phyloP scores from a whole-genome alignment of 495 filamentous ascomycete species.

The Aspergillus panamensis region DNA sequence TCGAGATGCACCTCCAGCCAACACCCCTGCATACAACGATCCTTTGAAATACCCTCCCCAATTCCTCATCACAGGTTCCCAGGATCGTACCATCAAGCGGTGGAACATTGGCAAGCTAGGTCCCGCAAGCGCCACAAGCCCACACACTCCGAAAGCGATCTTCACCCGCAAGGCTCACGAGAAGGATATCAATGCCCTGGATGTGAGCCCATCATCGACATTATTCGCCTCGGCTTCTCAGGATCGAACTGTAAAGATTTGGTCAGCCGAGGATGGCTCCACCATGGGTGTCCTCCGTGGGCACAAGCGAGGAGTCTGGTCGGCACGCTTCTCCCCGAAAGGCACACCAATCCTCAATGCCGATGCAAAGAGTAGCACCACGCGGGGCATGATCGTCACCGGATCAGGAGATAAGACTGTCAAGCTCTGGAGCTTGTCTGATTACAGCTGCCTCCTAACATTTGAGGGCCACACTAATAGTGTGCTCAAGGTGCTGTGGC shows the following conservation, averaged over 20 bases:
- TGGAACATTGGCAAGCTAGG: constrained; percentile 65
- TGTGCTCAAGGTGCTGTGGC: constrained; percentile 89
- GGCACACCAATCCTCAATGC: constrained; percentile 70
- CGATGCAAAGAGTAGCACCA: constrained; percentile 56
- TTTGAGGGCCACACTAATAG: constrained; percentile 96
- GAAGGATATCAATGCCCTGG: constrained; percentile 96
- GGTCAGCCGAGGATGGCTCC: constrained; percentile 84
- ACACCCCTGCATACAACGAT: constrained; percentile 59
- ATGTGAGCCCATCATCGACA: constrained; percentile 62
- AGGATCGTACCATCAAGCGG: constrained; percentile 90
- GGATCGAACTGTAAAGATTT: constrained; percentile 95
- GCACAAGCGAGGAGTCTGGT: constrained; percentile 93
- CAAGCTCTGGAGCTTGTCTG: constrained; percentile 89
- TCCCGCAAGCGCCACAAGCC: constrained; percentile 35
- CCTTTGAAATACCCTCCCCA: constrained; percentile 75
- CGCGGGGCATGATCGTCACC: constrained; percentile 74
- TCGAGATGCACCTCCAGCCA: constrained; percentile 56
- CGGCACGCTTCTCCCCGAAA: constrained; percentile 79
- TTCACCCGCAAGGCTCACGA: constrained; percentile 95
- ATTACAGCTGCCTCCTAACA: constrained; percentile 89
- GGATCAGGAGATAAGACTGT: constrained; percentile 93
- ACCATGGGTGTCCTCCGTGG: constrained; percentile 84
- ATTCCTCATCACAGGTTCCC: constrained; percentile 85
- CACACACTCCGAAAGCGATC: constrained; percentile 50
- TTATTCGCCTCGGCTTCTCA: constrained; percentile 94